Percentiles rank a stretch among this genome's conserved stretches.
phyloP scores from a whole-genome alignment of 2,329 filamentous ascomycete species.

The Gaeumannomyces sp. region DNA sequence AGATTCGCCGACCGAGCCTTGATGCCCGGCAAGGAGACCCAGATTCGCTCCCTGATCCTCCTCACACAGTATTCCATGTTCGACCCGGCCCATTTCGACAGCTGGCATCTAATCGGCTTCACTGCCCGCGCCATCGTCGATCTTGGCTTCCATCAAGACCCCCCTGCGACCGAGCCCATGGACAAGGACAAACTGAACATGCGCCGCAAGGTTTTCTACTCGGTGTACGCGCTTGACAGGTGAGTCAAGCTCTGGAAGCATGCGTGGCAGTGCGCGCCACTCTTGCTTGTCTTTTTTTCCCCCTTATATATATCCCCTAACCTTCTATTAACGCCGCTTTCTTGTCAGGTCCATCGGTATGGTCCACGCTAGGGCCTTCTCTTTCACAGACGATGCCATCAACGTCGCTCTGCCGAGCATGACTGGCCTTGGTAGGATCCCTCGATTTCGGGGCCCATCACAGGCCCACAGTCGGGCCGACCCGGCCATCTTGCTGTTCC shows the following conservation, averaged over 20 bases:
- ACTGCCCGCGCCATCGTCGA: constrained; percentile 84
- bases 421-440: constrained; percentile 35
- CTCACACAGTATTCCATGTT: constrained; percentile 86
- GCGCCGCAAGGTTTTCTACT: constrained; percentile 80
- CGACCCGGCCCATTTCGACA: constrained; percentile 86
- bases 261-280: not conserved
- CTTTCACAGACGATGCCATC: constrained; percentile 84
- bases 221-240: constrained; percentile 85
- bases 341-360: constrained; percentile 70
- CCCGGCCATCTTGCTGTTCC: constrained; percentile 71
- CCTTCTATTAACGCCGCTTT: constrained; percentile 18
- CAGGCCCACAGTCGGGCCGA: constrained; percentile 50
- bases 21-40: constrained; percentile 74
- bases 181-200: constrained; percentile 68
- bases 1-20: constrained; percentile 76
- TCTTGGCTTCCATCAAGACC: constrained; percentile 88
- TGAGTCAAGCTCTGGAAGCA: constrained; percentile 31
- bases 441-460: constrained; percentile 35
- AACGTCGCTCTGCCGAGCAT: constrained; percentile 70
- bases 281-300: not conserved
- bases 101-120: constrained; percentile 89
- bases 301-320: not conserved
- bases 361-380: constrained; percentile 81
- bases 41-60: constrained; percentile 81
- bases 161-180: constrained; percentile 61